These are phyloP conservation scores for Chlamydomonas urium DNA, from an alignment of 139 green algal genomes.

Conservation along the genomic window DNA sequence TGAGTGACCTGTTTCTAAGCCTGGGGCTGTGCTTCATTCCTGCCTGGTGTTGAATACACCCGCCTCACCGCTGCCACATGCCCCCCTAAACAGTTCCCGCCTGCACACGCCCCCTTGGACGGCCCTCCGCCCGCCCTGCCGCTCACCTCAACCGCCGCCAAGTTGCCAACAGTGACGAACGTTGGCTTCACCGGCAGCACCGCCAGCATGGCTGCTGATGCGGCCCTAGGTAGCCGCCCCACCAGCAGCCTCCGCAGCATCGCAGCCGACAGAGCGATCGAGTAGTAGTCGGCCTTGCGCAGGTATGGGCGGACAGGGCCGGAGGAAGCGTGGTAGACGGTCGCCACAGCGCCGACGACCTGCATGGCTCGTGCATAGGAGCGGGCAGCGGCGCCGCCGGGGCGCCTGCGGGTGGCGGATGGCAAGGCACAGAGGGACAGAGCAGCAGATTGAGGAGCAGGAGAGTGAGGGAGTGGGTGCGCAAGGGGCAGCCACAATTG, in stretches of 20 bases:
- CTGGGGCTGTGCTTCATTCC: too few species aligned
- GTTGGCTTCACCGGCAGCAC: neutral
- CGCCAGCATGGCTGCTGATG: neutral
- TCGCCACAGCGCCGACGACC: neutral
- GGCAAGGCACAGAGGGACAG: neutral
- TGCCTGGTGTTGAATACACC: too few species aligned
- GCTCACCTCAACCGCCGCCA: slow-evolving; percentile 1
- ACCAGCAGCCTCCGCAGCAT: neutral
- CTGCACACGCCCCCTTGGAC: too few species aligned
- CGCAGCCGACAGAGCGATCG: neutral
- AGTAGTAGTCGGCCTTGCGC: slow-evolving; percentile 11
- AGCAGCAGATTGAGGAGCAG: neutral
- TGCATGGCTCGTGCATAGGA: neutral
- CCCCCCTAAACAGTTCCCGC: too few species aligned
- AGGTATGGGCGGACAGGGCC: neutral
- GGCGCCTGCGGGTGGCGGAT: neutral
- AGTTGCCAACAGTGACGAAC: neutral
- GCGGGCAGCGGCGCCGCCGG: neutral
- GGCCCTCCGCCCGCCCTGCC: too few species aligned
- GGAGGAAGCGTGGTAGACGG: slow-evolving; percentile 2
- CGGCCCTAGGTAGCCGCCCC: neutral
- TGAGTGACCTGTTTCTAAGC: too few species aligned
- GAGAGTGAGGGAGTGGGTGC: neutral
- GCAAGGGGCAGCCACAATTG: neutral
- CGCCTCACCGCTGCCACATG: too few species aligned